Evolutionary conservation across 2,329 filamentous ascomycete genomes (phyloP), one percentile per base, ranked within the genome.

Genomic region (Aspergillus udagawae): DNA sequence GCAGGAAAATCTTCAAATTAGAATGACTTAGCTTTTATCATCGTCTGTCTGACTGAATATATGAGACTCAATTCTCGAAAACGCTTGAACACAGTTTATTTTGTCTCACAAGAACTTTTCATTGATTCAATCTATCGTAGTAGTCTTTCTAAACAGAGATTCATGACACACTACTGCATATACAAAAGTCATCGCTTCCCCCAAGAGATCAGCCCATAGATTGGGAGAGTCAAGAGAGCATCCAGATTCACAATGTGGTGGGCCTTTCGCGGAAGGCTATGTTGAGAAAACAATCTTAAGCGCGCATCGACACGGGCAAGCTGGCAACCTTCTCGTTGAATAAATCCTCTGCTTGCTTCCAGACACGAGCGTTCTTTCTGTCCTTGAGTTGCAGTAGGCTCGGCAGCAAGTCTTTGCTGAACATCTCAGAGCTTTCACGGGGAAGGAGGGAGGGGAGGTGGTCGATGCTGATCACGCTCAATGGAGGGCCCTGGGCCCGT

Each of bases 391-490:
- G 82, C 59, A 94, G 75, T 64, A 97, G 77, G 68, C 86, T 89
- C 21, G 91, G 91, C 68, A 96, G 79, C 63, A 97, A 79, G 50
- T 89, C 88, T 52, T 83, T 79, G 73, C 87, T 91, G 78, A 96
- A 97, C 21, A 87, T 87, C 77, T 97, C 92, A 47, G 86, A 91
- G 27, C 91, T 87, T 78, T 97, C 93, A 53, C 93, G 83, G 1
- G 93, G 90, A 41, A 97, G 81, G 64, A 97, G 83, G 53, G 86
- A 89, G 3, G 91, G 91, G 53, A 95, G 81, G 71, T 95, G 91
- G 74, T 95, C 90, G 68, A 95, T 94, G 72, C 86, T 89, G 75
- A 97, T 96, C 65, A 97, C 90, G 50, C 84, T 87, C 56, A 96
- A 77, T 7, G 83, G 82, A 0, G 85, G 83, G 53, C 80, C 77